These are phyloP conservation scores for Micromonas pusilla DNA, from an alignment of 139 green algal species.

Conservation along the genomic window DNA sequence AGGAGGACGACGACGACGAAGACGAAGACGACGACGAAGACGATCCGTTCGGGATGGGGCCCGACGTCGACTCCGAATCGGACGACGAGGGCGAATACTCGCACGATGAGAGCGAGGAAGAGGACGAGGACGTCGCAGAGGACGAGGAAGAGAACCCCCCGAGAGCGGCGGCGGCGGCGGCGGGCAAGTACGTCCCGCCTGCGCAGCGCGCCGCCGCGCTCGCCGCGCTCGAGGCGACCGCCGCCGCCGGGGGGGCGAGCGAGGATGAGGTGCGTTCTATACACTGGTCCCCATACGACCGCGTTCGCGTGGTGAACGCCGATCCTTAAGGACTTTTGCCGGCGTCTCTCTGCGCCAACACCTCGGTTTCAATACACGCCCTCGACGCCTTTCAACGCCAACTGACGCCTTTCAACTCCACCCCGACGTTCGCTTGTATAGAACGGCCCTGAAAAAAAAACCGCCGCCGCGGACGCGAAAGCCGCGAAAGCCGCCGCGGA, in stretches of 20 bases:
- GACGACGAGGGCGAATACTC: background rate
- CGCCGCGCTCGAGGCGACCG: background rate
- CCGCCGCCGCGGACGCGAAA: background rate
- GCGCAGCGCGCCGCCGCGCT: constrained; percentile 4
- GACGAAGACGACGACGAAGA: background rate
- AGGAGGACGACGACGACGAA: constrained; percentile 3
- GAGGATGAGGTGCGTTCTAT: no score
- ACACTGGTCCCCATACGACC: no score
- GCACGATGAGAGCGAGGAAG: constrained; percentile 13
- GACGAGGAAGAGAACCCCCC: constrained; percentile 4
- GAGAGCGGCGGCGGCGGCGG: background rate
- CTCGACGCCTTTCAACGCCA: no score
- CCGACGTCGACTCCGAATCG: background rate
- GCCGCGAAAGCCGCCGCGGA: background rate
- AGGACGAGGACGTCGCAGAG: constrained; percentile 3
- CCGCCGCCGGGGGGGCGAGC: background rate
- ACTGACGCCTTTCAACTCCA: no score
- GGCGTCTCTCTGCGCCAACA: no score
- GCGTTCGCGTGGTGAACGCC: no score
- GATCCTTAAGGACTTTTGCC: no score
- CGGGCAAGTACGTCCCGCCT: constrained; percentile 4
- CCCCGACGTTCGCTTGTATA: no score
- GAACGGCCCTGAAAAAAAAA: no score
- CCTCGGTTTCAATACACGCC: no score
- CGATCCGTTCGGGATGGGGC: background rate